Base-by-base conservation (phyloP, 108 stramenopile species). In the Nitzschia sp. region DNA sequence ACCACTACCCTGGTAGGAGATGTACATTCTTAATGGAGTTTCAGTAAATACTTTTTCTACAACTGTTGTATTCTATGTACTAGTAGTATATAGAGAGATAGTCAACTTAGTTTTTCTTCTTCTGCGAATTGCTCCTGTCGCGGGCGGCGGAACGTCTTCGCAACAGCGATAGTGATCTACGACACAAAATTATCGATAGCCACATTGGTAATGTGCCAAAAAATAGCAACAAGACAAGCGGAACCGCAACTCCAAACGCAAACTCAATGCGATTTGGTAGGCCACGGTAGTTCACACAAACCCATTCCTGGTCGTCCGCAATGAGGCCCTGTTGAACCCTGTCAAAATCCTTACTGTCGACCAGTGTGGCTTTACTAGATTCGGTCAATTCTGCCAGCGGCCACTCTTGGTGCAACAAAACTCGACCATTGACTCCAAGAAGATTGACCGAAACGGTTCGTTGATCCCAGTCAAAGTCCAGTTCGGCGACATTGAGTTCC, bases 401-500 rank as follows among this genome's bases (percentile, higher is more conserved):
- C 66, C 70, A 71, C 13, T 63, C 31, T 32, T 71, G 69, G 3
- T 56, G 44, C 2, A 66, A 44, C 28, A 67, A 35, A 29, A 36
- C 26, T 38, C 69, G 36, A 2, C 45, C 69, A 28, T 71, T 36
- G 8, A 57, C 54, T 25, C 82, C 82, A 25, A 73, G 30, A 36
- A 73, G 41, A 13, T 63, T 66, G 21, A 78, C 45, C 11, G 58
- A 58, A 34, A 84, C 78, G 25, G 45, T n/a, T 30, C 44, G 27
- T 4, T 69, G 38, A 4, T 81, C 71, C 71, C 79, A 81, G 63
- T 90, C 87, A 69, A 93, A 85, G 57, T 93, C 92, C 23, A 93
- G 68, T 41, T 93, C 92, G 9, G 77, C 92, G 71, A 89, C 84
- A 55, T 93, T 93, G 23, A 80, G 54, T 4, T 79, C 82, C 58